Conservation (phyloP, 768 basidiomycete genomes). For the Termitomyces sp. region DNA sequence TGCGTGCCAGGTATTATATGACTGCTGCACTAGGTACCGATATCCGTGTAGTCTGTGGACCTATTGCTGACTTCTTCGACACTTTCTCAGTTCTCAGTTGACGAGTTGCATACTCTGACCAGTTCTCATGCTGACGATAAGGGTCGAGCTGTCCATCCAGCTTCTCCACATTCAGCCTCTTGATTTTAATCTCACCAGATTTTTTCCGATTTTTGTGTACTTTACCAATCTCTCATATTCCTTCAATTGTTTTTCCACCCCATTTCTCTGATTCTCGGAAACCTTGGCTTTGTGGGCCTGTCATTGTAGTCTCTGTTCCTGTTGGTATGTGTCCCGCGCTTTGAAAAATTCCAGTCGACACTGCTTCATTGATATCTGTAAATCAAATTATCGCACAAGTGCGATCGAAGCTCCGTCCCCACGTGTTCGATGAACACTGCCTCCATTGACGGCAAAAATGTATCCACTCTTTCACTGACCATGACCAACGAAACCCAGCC, state of each 20-base stretch:
- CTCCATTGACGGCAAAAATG: background rate
- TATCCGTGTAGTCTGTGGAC: background rate
- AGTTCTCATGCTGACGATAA: background rate
- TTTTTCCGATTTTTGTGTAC: too few species aligned
- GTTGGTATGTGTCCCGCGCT: too few species aligned
- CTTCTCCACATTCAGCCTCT: background rate
- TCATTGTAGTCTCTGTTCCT: too few species aligned
- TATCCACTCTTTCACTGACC: background rate
- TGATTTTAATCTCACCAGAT: too few species aligned
- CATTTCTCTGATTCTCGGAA: too few species aligned
- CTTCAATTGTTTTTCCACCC: too few species aligned
- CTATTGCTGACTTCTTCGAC: background rate
- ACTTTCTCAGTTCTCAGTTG: background rate
- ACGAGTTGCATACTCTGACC: background rate
- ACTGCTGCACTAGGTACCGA: background rate
- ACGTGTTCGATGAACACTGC: slow-evolving; percentile 10
- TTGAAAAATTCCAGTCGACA: too few species aligned
- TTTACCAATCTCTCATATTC: too few species aligned
- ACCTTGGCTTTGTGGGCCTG: too few species aligned
- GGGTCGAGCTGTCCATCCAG: background rate
- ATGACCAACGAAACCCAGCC: slow-evolving; percentile 24
- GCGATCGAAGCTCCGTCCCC: background rate
- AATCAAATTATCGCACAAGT: too few species aligned
- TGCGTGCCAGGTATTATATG: background rate
- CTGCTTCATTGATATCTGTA: too few species aligned